Conservation (phyloP, 768 basidiomycete genomes). For the Rhodotorula toruloides region DNA sequence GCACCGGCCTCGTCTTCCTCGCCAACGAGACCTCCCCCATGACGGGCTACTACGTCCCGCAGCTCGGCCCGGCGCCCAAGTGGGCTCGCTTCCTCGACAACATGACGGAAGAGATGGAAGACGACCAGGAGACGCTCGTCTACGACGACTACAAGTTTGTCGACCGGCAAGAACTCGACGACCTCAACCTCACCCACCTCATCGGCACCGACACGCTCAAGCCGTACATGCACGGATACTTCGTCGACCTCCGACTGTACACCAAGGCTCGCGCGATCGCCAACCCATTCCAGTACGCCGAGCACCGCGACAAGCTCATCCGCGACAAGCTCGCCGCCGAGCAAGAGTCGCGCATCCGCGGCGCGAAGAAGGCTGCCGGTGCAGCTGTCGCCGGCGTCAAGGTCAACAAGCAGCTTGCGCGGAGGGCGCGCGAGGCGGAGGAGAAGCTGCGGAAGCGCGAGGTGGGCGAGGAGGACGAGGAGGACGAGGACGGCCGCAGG, state of each 20-base stretch:
- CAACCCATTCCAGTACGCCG: constrained; percentile 91
- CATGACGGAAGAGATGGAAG: constrained; percentile 92
- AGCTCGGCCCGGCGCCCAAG: constrained; percentile 88
- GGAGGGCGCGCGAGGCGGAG: constrained; percentile 59
- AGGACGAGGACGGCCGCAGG: constrained; percentile 52
- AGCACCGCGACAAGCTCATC: constrained; percentile 83
- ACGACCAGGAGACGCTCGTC: constrained; percentile 67
- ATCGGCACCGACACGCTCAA: constrained; percentile 91
- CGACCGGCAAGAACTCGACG: constrained; percentile 74
- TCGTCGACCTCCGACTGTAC: constrained; percentile 90
- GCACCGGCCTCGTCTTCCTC: constrained; percentile 79
- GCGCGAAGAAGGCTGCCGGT: constrained; percentile 54
- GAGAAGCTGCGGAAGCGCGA: constrained; percentile 39
- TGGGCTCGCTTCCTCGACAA: constrained; percentile 99
- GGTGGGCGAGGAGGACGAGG: constrained; percentile 27
- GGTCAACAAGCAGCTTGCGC: constrained; percentile 80
- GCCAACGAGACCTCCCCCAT: constrained; percentile 97
- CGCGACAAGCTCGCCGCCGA: constrained; percentile 86
- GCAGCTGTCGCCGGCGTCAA: constrained; percentile 52
- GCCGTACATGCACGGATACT: constrained; percentile 99
- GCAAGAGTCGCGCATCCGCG: constrained; percentile 84
- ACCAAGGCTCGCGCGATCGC: constrained; percentile 91
- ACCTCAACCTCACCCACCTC: constrained; percentile 87
- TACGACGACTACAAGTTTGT: constrained; percentile 99
- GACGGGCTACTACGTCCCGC: constrained; percentile 89